Evolutionary conservation across 352 stramenopile species (phyloP).

Genomic region (Globisporangium cederbergense): DNA sequence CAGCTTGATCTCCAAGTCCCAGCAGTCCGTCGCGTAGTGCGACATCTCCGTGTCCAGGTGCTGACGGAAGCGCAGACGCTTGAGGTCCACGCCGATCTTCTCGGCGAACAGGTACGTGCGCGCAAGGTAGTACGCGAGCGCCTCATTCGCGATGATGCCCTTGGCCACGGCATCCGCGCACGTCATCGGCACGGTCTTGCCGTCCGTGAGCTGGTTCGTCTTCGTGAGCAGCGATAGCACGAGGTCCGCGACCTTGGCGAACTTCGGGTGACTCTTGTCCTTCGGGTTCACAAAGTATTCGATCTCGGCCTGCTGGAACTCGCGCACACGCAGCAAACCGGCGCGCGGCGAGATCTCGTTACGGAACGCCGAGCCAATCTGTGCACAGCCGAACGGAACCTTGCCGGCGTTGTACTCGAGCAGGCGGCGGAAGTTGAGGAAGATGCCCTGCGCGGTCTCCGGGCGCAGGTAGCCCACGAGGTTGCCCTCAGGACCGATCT

Average conservation of each 20-base stretch:
- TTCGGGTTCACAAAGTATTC: slow-evolving; percentile 99
- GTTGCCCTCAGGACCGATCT: slow-evolving; percentile 97
- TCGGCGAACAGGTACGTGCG: slow-evolving; percentile 96
- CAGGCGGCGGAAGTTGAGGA: slow-evolving; percentile 98
- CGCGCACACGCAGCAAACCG: slow-evolving; percentile 96
- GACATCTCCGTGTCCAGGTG: slow-evolving; percentile 99
- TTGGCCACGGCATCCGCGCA: slow-evolving; percentile 89
- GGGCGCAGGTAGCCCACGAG: slow-evolving; percentile 96
- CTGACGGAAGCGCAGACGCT: slow-evolving; percentile 97
- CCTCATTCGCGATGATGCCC: slow-evolving; percentile 98
- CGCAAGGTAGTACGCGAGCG: slow-evolving; percentile 98
- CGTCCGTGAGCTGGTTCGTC: slow-evolving; percentile 95
- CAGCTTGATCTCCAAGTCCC: slow-evolving; percentile 99
- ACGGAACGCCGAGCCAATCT: slow-evolving; percentile 88
- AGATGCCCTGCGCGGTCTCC: slow-evolving; percentile 98
- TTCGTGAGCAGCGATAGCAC: slow-evolving; percentile 91
- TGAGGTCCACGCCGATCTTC: slow-evolving; percentile 92
- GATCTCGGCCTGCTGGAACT: slow-evolving; percentile 99
- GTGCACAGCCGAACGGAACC: slow-evolving; percentile 77
- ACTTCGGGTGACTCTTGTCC: slow-evolving; percentile 98
- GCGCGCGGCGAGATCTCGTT: slow-evolving; percentile 97
- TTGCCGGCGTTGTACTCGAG: slow-evolving; percentile 98
- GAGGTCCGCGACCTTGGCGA: slow-evolving; percentile 85
- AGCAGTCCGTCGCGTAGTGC: slow-evolving; percentile 99
- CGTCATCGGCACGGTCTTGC: slow-evolving; percentile 94